Evolutionary conservation across 495 filamentous ascomycete species (phyloP), one percentile per base, ranked within the genome.

Genomic region (Pseudevernia furfuracea): DNA sequence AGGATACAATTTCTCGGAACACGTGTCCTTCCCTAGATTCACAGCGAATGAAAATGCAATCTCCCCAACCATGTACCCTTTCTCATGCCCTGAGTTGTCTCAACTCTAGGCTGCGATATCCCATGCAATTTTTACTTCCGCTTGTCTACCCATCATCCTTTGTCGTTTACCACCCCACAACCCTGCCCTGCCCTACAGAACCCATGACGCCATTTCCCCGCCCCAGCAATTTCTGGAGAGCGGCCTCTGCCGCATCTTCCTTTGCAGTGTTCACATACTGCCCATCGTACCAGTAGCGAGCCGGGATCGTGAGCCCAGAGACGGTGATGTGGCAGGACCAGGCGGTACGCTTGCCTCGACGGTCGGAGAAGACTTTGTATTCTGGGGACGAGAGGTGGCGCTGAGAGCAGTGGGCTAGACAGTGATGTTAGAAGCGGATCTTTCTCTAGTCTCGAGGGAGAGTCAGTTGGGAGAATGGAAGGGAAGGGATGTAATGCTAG

Each of bases 231-330:
- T 64, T 64, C 62, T 64, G 53, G 23, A 64, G 59, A 41, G 88
- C 87, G 64, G 88, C 78, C 75, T 91, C 91, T 69, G 92, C 91
- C 41, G 90, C 92, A 74, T 96, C 92, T 71, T 96, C 92, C 74
- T 84, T 89, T 60, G 92, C 92, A 71, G 93, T 94, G 76, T 92
- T 83, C 76, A 91, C 76, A 70, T 87, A 89, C 67, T 90, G 83
- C 44, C 90, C 92, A 74, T 95, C 91, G 75, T 95, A 96, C 91
- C 89, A 96, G 78, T 86, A 95, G 63, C 90, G 85, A 46, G 91
- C 92, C 12, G 77, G 63, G 71, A 87, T 78, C 19, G 53, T 71
- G 71, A 53, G 78, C 70, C 63, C 85, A 81, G 66, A 58, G 38
- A 71, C 69, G 19, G 74, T 80, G 64, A 95, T 88, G 41, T 76